Percentiles rank a stretch among this genome's conserved stretches.
Conservation (phyloP, 768 basidiomycete species). For the Lanmaoa rubissima region DNA sequence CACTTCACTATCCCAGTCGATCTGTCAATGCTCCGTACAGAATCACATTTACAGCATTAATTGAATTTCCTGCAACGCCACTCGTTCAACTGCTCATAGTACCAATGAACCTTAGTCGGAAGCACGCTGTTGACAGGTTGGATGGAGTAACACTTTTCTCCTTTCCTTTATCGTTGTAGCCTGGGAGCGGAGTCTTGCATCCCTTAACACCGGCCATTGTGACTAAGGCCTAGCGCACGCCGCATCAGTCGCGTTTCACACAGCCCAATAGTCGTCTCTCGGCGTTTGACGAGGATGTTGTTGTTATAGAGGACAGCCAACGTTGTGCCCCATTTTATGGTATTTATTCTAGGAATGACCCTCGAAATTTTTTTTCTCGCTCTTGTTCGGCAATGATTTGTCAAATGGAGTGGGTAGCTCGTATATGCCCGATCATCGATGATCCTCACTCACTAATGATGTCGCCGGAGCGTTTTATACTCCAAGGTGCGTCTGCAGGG, state of each 20-base stretch:
- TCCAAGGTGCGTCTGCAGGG: not conserved
- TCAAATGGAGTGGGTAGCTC: not conserved
- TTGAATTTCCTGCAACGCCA: not conserved
- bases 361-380: not conserved
- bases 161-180: not conserved
- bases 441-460: not conserved
- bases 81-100: not conserved
- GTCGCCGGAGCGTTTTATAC: not conserved
- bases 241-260: not conserved
- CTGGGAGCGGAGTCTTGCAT: constrained; percentile 1
- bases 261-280: not conserved
- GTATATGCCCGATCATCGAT: not conserved
- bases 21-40: not conserved
- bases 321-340: not conserved
- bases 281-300: not conserved
- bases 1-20: not conserved
- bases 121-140: not conserved
- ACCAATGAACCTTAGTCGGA: not conserved
- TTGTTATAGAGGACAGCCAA: not conserved
- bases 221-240: not conserved
- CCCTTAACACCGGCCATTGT: not conserved
- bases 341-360: not conserved
- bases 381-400: not conserved
- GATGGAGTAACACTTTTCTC: not conserved
- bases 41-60: not conserved